phyloP scores from a whole-genome alignment of 2,329 filamentous ascomycete species.

The Neospermospora avenae region DNA sequence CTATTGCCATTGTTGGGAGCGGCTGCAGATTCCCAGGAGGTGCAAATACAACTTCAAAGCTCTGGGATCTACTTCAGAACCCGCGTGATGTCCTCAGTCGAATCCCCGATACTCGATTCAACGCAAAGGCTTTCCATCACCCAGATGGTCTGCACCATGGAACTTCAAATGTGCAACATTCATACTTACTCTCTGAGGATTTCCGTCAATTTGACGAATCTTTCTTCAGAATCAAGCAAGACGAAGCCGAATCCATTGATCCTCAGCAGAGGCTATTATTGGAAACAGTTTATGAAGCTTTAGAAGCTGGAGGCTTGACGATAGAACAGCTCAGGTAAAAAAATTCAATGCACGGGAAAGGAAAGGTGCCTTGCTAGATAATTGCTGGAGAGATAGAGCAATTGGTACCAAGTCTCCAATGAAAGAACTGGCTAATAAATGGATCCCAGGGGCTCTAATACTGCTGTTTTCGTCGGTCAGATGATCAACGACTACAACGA shows the following conservation, averaged over 20 bases:
- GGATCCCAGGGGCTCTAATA: too few species aligned
- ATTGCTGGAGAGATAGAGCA: too few species aligned
- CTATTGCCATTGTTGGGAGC: slow-evolving; percentile 14
- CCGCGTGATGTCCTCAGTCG: slow-evolving; percentile 20
- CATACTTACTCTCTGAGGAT: slow-evolving; percentile 12
- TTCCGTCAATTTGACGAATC: slow-evolving; percentile 7
- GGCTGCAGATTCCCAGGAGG: slow-evolving; percentile 11
- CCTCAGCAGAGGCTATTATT: slow-evolving; percentile 32
- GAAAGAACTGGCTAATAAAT: too few species aligned
- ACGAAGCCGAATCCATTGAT: slow-evolving; percentile 32
- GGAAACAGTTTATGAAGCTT: slow-evolving; percentile 31
- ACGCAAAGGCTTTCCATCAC: slow-evolving; percentile 51
- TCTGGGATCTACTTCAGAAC: slow-evolving; percentile 35
- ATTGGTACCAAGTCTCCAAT: too few species aligned
- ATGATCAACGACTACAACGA: too few species aligned
- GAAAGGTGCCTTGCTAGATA: background rate
- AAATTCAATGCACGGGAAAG: too few species aligned
- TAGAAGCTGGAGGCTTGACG: slow-evolving; percentile 28
- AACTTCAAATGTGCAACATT: slow-evolving; percentile 5
- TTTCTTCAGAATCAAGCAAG: slow-evolving; percentile 10
- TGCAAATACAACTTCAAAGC: slow-evolving; percentile 24
- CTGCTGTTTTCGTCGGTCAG: too few species aligned
- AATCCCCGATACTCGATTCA: slow-evolving; percentile 38
- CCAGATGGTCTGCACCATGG: slow-evolving; percentile 36
- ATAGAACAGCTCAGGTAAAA: slow-evolving; percentile 25